A percentile compares a stretch with the other conserved stretches of the same genome.
Evolutionary conservation across 1,284 basidiomycete species (phyloP).

Genomic region (Rhodotorula sp.): DNA sequence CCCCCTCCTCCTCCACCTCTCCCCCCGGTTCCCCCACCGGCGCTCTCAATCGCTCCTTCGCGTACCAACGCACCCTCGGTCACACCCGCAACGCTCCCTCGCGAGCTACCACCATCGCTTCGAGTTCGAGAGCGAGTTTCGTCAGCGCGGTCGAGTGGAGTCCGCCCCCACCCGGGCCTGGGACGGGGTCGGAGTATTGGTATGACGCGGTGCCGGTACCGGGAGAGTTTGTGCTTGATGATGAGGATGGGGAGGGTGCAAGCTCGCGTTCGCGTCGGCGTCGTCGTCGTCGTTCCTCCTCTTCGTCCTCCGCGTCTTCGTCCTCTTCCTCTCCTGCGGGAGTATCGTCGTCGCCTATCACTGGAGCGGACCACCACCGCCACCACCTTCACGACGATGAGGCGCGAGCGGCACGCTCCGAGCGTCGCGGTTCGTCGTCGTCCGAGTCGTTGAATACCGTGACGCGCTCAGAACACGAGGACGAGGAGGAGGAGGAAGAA

Average conservation of each 20-base stretch:
- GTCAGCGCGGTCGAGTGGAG: slow-evolving; percentile 19
- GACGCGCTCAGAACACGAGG: not conserved
- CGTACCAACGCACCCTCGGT: not conserved
- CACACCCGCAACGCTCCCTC: slow-evolving; percentile 15
- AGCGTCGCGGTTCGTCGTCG: too few relatives aligned
- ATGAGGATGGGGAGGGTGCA: slow-evolving; percentile 29
- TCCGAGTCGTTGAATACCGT: too few relatives aligned
- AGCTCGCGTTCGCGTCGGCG: slow-evolving; percentile 29
- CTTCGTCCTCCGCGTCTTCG: too few relatives aligned
- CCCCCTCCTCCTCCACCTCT: slow-evolving; percentile 4
- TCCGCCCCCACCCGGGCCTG: too few relatives aligned
- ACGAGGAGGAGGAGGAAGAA: not conserved
- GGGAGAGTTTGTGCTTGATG: slow-evolving; percentile 41
- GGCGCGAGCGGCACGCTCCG: too few relatives aligned
- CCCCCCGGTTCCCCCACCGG: not conserved
- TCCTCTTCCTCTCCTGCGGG: too few relatives aligned
- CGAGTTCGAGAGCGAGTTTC: slow-evolving; percentile 18
- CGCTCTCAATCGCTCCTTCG: not conserved
- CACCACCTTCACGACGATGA: too few relatives aligned
- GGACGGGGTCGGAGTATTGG: slow-evolving; percentile 11
- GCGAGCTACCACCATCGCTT: slow-evolving; percentile 13
- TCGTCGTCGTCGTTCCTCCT: too few relatives aligned
- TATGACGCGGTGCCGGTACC: slow-evolving; percentile 22
- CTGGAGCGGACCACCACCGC: too few relatives aligned
- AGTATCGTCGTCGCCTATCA: too few relatives aligned